phyloP scores from a whole-genome alignment of 805 yeast genomes.

The Starmerella sp. region DNA sequence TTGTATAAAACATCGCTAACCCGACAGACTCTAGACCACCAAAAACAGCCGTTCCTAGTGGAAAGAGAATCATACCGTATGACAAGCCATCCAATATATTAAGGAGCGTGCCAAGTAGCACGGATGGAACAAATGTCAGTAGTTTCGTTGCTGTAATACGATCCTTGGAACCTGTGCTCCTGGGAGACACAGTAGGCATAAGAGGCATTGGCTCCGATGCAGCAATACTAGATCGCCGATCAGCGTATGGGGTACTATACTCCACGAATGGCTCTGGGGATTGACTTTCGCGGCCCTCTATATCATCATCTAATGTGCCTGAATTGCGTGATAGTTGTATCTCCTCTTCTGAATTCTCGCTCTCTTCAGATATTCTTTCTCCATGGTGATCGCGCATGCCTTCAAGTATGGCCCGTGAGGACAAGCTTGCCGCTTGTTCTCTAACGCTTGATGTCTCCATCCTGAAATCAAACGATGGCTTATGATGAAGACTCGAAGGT shows the following conservation, averaged over 20 bases:
- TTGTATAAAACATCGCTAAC: conserved; percentile 83
- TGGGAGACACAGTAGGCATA: background rate
- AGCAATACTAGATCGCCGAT: background rate
- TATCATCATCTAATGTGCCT: background rate
- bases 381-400: conserved; percentile 4
- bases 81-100: conserved; percentile 88
- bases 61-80: conserved; percentile 96
- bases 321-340: background rate
- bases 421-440: conserved; percentile 20
- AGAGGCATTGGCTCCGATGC: background rate
- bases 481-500: conserved; percentile 9
- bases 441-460: conserved; percentile 17
- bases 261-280: background rate
- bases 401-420: conserved; percentile 19
- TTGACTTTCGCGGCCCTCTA: background rate
- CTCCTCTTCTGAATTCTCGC: background rate
- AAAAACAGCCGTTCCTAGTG: conserved; percentile 70
- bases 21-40: conserved; percentile 78
- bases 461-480: conserved; percentile 10
- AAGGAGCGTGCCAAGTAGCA: conserved; percentile 68
- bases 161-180: background rate
- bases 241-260: background rate
- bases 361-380: background rate
- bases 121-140: conserved; percentile 53
- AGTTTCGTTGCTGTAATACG: background rate